Base-by-base conservation (phyloP, 1,284 basidiomycete genomes). In the Malassezia yamatoensis region DNA sequence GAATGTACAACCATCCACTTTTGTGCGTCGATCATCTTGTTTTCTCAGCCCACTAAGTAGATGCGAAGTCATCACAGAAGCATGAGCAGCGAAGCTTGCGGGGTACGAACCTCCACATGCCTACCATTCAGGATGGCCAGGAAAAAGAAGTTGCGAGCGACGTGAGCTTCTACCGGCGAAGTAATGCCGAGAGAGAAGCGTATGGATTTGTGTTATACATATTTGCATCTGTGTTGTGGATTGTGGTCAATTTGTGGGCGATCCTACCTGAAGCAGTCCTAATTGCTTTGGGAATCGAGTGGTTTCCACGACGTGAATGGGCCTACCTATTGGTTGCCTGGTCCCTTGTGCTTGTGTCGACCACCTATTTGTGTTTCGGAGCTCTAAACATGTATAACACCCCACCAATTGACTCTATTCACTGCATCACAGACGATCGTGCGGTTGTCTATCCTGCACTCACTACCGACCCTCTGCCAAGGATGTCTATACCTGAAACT, bases 301-400 rank as follows among this genome's bases (percentile, higher is more conserved):
- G 60, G 60, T 64, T 60, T 43, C 62, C 62, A 0, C 50, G 52
- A 18, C 50, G 62, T 49, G 62, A 64, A 32, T 64, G 62, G 62
- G 62, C 62, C 1, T 64, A 55, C 24, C 34, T 64, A 13, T 29
- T 62, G 40, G 51, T 58, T 32, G 49, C 62, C 6, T 64, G 61
- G 60, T 51, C 49, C n/a, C 45, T 62, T 11, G 49, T 63, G 13
- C 39, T 53, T 11, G 47, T 63, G 20, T 33, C 62, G 3, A 54
- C 56, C 16, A 49, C 42, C 2, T 63, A 64, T 39, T 18, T 49
- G 11, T 51, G 29, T 6, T 63, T 58, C 44, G 16, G 62, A 2
- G 51, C 53, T 5, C 39, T 59, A 21, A 60, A 60, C n/a, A 12
- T 62, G 1, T 51, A 40, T 24, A 33, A 40, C 8, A 60, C 60